phyloP scores from a whole-genome alignment of 176 grass and related monocot genomes.

The Leersia perrieri region DNA sequence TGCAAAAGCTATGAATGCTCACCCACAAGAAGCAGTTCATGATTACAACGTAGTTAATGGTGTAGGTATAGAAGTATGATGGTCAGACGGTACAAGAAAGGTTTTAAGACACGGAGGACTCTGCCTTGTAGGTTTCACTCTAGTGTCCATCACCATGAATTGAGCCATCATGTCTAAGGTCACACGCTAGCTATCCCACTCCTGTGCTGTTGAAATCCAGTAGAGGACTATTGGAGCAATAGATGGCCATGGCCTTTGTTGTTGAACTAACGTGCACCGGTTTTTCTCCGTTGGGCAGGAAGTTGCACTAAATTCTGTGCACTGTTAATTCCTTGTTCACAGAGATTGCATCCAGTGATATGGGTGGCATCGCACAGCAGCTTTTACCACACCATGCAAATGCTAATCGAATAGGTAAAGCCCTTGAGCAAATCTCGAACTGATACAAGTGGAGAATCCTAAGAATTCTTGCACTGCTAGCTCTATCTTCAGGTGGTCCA shows the following conservation, averaged over 20 bases:
- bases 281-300: conserved; percentile 33
- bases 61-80: conserved; percentile 62
- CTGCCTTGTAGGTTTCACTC: conserved; percentile 43
- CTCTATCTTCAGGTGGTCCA: background rate
- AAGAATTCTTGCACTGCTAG: background rate
- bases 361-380: background rate
- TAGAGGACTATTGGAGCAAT: conserved; percentile 27
- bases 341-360: conserved; percentile 5
- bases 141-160: conserved; percentile 33
- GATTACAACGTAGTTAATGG: conserved; percentile 65
- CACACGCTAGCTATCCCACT: conserved; percentile 41
- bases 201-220: conserved; percentile 29
- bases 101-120: conserved; percentile 36
- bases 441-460: background rate
- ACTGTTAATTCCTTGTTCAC: conserved; percentile 24
- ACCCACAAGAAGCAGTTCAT: conserved; percentile 58
- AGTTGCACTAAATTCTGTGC: conserved; percentile 44
- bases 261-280: conserved; percentile 33
- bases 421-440: background rate
- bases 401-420: background rate
- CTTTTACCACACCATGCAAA: background rate
- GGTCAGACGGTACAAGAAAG: conserved; percentile 46
- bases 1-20: conserved; percentile 58
- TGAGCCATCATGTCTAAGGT: conserved; percentile 30
- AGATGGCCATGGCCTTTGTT: conserved; percentile 27